These are phyloP conservation scores for Saccharomyces hybrid DNA, from an alignment of 1,139 yeast genomes.

Conservation along the genomic window DNA sequence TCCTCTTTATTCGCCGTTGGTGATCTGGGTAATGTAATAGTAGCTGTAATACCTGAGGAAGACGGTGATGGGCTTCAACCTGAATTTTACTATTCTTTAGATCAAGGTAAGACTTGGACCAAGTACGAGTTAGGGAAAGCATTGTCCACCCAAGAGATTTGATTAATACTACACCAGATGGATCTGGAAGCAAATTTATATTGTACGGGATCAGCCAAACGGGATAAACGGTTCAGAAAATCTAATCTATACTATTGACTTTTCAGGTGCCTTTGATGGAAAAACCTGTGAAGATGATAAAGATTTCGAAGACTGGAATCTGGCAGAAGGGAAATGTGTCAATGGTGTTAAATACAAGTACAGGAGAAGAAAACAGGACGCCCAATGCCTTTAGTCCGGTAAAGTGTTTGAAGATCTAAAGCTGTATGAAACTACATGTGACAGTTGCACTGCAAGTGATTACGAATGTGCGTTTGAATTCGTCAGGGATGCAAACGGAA, in stretches of 20 bases:
- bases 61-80: conserved; percentile 26
- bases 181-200: conserved; percentile 56
- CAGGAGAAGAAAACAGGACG: conserved; percentile 57
- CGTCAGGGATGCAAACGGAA: conserved; percentile 36
- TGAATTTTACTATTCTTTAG: conserved; percentile 51
- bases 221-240: background rate
- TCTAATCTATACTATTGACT: conserved; percentile 47
- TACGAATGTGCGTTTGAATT: conserved; percentile 70
- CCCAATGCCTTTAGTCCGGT: conserved; percentile 65
- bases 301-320: conserved; percentile 64
- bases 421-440: conserved; percentile 50
- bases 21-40: conserved; percentile 69
- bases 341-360: conserved; percentile 68
- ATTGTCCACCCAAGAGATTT: conserved; percentile 33
- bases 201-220: conserved; percentile 38
- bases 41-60: conserved; percentile 43
- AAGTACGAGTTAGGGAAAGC: conserved; percentile 36
- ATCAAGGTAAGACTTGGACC: conserved; percentile 67
- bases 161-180: conserved; percentile 57
- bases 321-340: conserved; percentile 54
- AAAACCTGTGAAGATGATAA: conserved; percentile 40
- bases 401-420: conserved; percentile 53
- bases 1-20: conserved; percentile 61
- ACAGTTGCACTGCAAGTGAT: conserved; percentile 53
- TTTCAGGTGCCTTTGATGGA: conserved; percentile 49